These are phyloP conservation scores for Colletotrichum sp. DNA, from an alignment of 2,329 filamentous ascomycete genomes.

Conservation along the genomic window DNA sequence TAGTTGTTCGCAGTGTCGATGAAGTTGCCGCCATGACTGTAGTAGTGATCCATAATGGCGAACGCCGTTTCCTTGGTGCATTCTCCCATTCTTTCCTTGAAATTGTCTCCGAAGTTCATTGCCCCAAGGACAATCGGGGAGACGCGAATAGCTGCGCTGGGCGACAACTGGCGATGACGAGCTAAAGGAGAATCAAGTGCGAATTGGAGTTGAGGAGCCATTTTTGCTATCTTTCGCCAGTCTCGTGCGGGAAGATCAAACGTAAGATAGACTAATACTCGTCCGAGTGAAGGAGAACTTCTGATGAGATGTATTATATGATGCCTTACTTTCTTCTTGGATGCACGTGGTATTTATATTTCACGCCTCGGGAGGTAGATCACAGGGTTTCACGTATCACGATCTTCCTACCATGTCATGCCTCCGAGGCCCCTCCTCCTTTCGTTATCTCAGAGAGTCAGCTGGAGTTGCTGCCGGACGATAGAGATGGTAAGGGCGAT, in stretches of 20 bases:
- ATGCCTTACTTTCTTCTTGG: accelerated
- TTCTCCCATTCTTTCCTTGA: not conserved
- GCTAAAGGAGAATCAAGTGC: conserved; percentile 37
- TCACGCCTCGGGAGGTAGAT: not conserved
- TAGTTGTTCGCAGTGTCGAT: conserved; percentile 69
- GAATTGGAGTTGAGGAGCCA: not conserved
- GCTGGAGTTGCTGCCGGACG: not conserved
- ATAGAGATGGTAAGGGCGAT: not conserved
- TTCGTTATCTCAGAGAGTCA: accelerated
- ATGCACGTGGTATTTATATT: not conserved
- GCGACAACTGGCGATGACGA: conserved; percentile 54
- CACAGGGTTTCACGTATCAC: not conserved
- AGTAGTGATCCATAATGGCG: conserved; percentile 62
- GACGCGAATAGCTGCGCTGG: conserved; percentile 53
- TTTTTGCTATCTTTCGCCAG: not conserved
- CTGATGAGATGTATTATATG: not conserved
- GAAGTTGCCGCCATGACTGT: conserved; percentile 66
- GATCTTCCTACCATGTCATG: accelerated
- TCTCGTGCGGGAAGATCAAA: not conserved
- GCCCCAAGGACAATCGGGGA: conserved; percentile 56
- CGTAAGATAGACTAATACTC: accelerated
- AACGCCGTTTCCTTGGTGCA: conserved; percentile 57
- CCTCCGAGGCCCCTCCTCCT: accelerated
- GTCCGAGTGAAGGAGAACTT: not conserved
- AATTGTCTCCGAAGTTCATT: conserved; percentile 52